A percentile compares a stretch with the other conserved stretches of the same genome.
Conservation (phyloP, 164 flowering plant species). For the Dillenia turbinata region DNA sequence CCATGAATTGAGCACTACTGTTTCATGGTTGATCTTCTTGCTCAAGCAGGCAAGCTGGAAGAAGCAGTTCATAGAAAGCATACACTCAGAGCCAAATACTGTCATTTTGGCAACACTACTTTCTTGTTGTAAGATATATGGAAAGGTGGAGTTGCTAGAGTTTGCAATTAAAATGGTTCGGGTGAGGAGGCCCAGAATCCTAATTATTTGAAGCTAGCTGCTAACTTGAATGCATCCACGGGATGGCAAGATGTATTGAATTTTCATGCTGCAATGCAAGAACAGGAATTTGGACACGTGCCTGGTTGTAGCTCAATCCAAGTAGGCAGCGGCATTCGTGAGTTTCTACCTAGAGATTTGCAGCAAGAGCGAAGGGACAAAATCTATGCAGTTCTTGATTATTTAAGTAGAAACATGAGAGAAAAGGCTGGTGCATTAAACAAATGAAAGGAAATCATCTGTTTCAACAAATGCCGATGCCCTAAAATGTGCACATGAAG, state of each 20-base stretch:
- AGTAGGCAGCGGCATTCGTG: conserved; percentile 35
- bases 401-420: conserved; percentile 28
- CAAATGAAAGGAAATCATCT: no score
- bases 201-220: conserved; percentile 32
- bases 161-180: conserved; percentile 23
- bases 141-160: conserved; percentile 27
- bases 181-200: conserved; percentile 47
- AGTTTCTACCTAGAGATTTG: conserved; percentile 44
- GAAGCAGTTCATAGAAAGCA: conserved; percentile 45
- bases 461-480: no score
- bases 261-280: conserved; percentile 30
- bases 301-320: conserved; percentile 61
- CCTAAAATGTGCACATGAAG: no score
- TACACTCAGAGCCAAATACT: conserved; percentile 55
- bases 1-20: no score
- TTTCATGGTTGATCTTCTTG: conserved; percentile 55
- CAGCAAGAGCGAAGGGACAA: conserved; percentile 31
- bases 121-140: conserved; percentile 35
- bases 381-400: conserved; percentile 27
- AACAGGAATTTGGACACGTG: conserved; percentile 34
- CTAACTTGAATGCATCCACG: conserved; percentile 39
- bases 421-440: not conserved
- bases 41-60: conserved; percentile 43
- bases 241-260: conserved; percentile 36
- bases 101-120: conserved; percentile 51